phyloP scores from a whole-genome alignment of 1,139 yeast species.

The Suhomyces guaymorum region DNA sequence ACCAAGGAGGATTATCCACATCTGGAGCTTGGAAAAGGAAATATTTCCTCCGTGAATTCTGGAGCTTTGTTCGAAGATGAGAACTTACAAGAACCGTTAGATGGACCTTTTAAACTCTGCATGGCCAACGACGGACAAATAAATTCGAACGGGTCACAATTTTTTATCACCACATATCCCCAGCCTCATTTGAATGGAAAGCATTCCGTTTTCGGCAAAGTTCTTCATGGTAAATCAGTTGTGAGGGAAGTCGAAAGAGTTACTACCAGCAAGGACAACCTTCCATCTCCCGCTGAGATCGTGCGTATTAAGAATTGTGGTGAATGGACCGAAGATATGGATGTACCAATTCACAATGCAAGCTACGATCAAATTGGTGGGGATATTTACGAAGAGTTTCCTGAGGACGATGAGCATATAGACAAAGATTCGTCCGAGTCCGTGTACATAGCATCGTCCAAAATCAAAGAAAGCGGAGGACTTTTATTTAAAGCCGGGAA shows the following conservation, averaged over 20 bases:
- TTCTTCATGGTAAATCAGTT: conserved; percentile 65
- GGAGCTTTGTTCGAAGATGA: conserved; percentile 59
- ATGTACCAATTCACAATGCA: conserved; percentile 60
- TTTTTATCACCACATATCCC: conserved; percentile 72
- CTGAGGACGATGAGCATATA: conserved; percentile 64
- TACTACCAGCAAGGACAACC: conserved; percentile 42
- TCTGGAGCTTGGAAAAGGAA: conserved; percentile 53
- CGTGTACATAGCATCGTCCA: conserved; percentile 51
- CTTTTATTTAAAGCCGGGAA: conserved; percentile 55
- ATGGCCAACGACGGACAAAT: conserved; percentile 70
- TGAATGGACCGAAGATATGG: conserved; percentile 54
- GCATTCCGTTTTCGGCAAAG: conserved; percentile 76
- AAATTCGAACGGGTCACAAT: conserved; percentile 69
- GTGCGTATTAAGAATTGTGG: conserved; percentile 66
- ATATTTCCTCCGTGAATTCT: conserved; percentile 43
- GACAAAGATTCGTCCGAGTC: conserved; percentile 58
- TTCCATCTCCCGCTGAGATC: conserved; percentile 44
- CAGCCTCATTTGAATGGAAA: conserved; percentile 74
- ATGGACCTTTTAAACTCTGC: conserved; percentile 54
- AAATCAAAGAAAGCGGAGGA: conserved; percentile 68
- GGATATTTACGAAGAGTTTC: conserved; percentile 72
- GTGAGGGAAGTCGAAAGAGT: conserved; percentile 63
- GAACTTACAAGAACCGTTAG: conserved; percentile 48
- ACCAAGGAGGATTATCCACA: conserved; percentile 27
- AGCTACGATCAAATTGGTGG: conserved; percentile 63